Evolutionary conservation across 805 yeast species (phyloP), one percentile per base, ranked within the genome.

Genomic region (Lachancea kluyveri): DNA sequence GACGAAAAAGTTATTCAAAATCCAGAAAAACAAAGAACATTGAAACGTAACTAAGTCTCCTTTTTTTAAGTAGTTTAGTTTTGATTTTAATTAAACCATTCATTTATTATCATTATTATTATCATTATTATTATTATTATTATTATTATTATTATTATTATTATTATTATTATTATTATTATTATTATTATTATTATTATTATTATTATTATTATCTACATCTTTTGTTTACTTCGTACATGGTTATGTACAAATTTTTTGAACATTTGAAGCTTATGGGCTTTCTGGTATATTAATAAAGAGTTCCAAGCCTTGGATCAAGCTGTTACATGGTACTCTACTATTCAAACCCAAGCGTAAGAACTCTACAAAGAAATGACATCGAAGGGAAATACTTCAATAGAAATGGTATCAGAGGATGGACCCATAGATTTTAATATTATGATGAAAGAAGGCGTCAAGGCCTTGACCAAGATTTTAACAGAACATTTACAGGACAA

Each of bases 21-120:
- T 52, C 96, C 97, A 1, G 97, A 92, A 56, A 86, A 88, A 57
- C 97, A 92, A 60, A 72, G 96, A 55, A 88, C 90, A 0, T 58
- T 88, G 61, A 84, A 81, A 62, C 79, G 69, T 53, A 83, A 79
- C 48, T 79, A 40, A 42, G 13, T 19, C n/a, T n/a, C n/a, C n/a
- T n/a, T n/a, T n/a, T n/a, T n/a, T n/a, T n/a, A n/a, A n/a, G n/a
- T n/a, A n/a, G n/a, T n/a, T n/a, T n/a, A n/a, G n/a, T n/a, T n/a
- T n/a, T n/a, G n/a, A n/a, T n/a, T n/a, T n/a, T n/a, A n/a, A n/a
- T n/a, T 5, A 3, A 24, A 50, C 38, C 46, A 45, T 32, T 46
- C 52, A 42, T 54, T 50, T 34, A 46, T 43, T 33, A 30, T 30
- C 13, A 17, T 11, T 19, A 9, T 18, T 10, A 17, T 9, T 27